Conservation (phyloP, 139 green algal species). For the Diplosphaera chodatii region DNA sequence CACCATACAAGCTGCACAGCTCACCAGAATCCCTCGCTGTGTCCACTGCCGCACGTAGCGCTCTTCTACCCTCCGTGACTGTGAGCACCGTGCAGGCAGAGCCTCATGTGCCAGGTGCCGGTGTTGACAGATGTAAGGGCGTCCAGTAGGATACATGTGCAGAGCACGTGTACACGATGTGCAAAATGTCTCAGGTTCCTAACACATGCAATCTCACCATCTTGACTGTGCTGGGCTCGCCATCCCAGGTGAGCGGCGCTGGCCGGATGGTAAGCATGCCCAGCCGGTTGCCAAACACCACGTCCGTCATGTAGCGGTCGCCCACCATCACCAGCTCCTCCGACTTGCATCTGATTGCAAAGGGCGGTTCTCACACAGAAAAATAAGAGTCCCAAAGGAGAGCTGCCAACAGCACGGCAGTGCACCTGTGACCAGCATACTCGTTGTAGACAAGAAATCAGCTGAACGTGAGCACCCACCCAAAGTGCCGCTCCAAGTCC, state of each 20-base stretch:
- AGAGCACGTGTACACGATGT: too few relatives aligned
- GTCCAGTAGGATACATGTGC: too few relatives aligned
- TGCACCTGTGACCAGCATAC: too few relatives aligned
- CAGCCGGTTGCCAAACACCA: slow-evolving; percentile 83
- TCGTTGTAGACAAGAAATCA: neutral
- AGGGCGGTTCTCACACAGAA: neutral
- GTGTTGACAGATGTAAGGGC: too few relatives aligned
- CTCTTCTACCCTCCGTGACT: slow-evolving; percentile 55
- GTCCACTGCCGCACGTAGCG: slow-evolving; percentile 43
- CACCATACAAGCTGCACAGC: too few relatives aligned
- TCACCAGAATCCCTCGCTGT: slow-evolving; percentile 21
- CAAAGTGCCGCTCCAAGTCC: slow-evolving; percentile 65
- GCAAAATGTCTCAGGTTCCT: too few relatives aligned
- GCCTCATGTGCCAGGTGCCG: too few relatives aligned
- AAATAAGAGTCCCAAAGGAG: too few relatives aligned
- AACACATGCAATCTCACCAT: slow-evolving; percentile 26
- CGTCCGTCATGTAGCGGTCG: slow-evolving; percentile 85
- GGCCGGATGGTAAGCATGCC: slow-evolving; percentile 80
- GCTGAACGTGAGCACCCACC: slow-evolving; percentile 17
- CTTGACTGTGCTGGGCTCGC: slow-evolving; percentile 58
- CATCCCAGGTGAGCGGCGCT: slow-evolving; percentile 50
- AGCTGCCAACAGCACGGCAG: too few relatives aligned
- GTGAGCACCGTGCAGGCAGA: too few relatives aligned
- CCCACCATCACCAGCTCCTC: slow-evolving; percentile 75
- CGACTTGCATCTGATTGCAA: slow-evolving; percentile 51